Conservation (phyloP, 1,284 basidiomycete species). For the Pseudozyma thailandica region DNA sequence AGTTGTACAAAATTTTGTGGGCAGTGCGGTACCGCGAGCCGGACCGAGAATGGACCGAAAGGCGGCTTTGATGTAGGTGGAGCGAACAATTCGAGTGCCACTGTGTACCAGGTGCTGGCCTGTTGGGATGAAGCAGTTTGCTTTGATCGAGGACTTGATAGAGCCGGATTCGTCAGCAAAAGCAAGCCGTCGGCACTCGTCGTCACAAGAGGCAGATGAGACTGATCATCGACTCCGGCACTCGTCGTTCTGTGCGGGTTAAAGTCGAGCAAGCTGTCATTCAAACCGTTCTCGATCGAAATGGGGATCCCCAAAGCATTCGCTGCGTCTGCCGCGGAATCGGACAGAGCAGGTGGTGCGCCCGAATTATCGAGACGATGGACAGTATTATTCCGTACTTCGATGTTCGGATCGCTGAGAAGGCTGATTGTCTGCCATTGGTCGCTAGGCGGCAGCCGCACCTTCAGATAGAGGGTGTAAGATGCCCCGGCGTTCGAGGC, state of each 20-base stretch:
- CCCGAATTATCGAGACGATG: constrained; percentile 33
- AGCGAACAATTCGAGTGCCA: constrained; percentile 22
- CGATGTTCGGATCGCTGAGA: constrained; percentile 6
- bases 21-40: constrained; percentile 30
- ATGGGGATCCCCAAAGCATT: constrained; percentile 36
- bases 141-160: constrained; percentile 21
- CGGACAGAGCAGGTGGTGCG: constrained; percentile 41
- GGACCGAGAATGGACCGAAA: constrained; percentile 17
- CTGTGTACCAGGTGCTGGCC: constrained; percentile 17
- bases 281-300: constrained; percentile 25
- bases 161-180: constrained; percentile 2
- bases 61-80: constrained; percentile 21
- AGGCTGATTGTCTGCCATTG: constrained; percentile 8
- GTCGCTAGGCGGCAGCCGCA: constrained; percentile 13
- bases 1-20: constrained; percentile 44
- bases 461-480: constrained; percentile 41
- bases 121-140: not conserved
- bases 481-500: constrained; percentile 27
- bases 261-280: constrained; percentile 31
- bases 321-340: constrained; percentile 33
- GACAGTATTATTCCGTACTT: constrained; percentile 27
- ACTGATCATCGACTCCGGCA: not conserved
- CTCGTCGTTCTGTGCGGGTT: not conserved
- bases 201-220: constrained; percentile 12
- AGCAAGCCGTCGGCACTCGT: constrained; percentile 11